These are phyloP conservation scores for Penicillium sp. DNA, from an alignment of 2,329 filamentous ascomycete species.

Conservation along the genomic window DNA sequence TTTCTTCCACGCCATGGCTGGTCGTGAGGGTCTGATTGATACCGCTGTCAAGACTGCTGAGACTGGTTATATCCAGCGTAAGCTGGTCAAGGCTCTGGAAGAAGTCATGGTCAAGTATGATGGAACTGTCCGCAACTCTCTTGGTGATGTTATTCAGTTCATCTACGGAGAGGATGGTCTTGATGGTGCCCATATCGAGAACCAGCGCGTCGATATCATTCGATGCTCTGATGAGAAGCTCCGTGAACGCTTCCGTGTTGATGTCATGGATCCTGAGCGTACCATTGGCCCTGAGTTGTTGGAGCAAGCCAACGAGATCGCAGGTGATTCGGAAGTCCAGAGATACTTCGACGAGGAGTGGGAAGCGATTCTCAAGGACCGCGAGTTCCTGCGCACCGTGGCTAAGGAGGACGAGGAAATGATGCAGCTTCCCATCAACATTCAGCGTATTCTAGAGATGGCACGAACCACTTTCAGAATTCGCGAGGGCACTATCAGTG, in stretches of 20 bases:
- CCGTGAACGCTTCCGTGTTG: conserved; percentile 76
- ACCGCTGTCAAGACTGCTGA: conserved; percentile 99
- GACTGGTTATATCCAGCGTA: conserved; percentile 97
- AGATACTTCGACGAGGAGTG: conserved; percentile 84
- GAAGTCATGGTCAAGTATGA: conserved; percentile 98
- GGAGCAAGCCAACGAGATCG: conserved; percentile 82
- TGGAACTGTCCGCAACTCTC: conserved; percentile 92
- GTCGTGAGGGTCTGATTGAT: conserved; percentile 99
- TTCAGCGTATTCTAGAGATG: conserved; percentile 84
- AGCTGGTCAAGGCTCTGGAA: conserved; percentile 95
- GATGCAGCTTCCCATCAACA: conserved; percentile 90
- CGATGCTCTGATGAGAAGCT: conserved; percentile 75
- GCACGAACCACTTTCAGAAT: conserved; percentile 89
- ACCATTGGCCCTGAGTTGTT: conserved; percentile 68
- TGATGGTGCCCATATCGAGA: conserved; percentile 90
- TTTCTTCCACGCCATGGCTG: conserved; percentile 99
- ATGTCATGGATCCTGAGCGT: conserved; percentile 71
- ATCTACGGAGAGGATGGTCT: conserved; percentile 96
- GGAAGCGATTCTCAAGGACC: conserved; percentile 72
- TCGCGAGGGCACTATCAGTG: conserved; percentile 78
- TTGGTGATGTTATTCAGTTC: conserved; percentile 96
- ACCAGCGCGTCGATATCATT: conserved; percentile 84
- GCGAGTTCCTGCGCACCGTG: conserved; percentile 69
- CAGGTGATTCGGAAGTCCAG: conserved; percentile 84
- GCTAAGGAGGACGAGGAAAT: conserved; percentile 75